Percentiles rank a stretch among this genome's conserved stretches.
phyloP scores from a whole-genome alignment of 2,329 filamentous ascomycete genomes.

The Colletotrichum zoysiae region DNA sequence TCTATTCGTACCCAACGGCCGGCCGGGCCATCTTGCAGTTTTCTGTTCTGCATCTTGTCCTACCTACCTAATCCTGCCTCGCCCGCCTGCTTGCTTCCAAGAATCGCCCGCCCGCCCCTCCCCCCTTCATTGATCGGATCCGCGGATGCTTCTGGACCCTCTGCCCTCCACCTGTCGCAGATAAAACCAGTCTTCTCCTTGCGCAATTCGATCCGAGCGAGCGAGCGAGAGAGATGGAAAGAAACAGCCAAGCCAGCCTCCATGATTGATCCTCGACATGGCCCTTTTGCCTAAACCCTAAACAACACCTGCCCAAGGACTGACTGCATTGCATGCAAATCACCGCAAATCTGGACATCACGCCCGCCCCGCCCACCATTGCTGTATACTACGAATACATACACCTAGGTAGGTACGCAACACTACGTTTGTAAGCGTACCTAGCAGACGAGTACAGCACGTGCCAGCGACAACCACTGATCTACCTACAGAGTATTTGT shows the following conservation, averaged over 20 bases:
- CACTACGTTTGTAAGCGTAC: no score
- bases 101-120: background rate
- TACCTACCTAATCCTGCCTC: conserved; percentile 3
- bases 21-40: background rate
- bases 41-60: conserved; percentile 17
- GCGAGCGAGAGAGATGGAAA: background rate
- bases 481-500: no score
- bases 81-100: no score
- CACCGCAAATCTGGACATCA: conserved; percentile 11
- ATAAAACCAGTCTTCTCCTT: conserved; percentile 33
- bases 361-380: background rate
- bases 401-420: no score
- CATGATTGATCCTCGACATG: conserved; percentile 35
- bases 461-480: background rate
- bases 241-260: background rate
- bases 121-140: conserved; percentile 9
- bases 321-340: conserved; percentile 1
- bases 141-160: conserved; percentile 7
- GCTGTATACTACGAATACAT: no score
- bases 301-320: conserved; percentile 7
- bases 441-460: background rate
- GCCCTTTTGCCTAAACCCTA: conserved; percentile 29
- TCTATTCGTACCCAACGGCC: background rate
- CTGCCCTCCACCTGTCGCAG: conserved; percentile 25
- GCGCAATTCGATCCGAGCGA: conserved; percentile 7